Evolutionary conservation across 129 eudicot genomes (phyloP), one percentile per base, ranked within the genome.

Genomic region (Artemisia tridentata): DNA sequence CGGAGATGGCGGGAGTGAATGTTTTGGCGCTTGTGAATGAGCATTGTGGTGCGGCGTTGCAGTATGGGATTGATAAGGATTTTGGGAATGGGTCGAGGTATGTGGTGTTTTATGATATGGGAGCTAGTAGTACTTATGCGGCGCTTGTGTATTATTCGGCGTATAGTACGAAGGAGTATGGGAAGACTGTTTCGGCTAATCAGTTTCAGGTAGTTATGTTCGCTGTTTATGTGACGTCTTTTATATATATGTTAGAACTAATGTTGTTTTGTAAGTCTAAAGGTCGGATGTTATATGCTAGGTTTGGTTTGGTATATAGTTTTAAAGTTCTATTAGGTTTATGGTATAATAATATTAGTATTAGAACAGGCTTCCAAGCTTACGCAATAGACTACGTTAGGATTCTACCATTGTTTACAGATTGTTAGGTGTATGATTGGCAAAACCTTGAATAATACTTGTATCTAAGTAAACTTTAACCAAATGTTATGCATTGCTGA

Each of bases 1-100:
- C 99, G 3, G 83, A 88, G 27, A 79, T 95, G 88, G 99, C 95
- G 0, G 97, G 99, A 41, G 55, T 95, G 52, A 95, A 84, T 82
- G 99, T 86, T 59, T 76, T 95, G 67, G 82, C 99, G 0, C 76
- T 95, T 73, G 79, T 95, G 41, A 90, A 95, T 58, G 99, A 95
- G 79, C 97, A 95, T 75, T 79, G 96, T 0, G 97, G 99, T 0
- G 99, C 97, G 0, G 99, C 99, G 21, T 77, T 95, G 75, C 99
- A 95, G 89, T 95, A 95, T 74, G 99, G 97, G 71, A 95, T 95
- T 68, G 99, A 95, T 86, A 95, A 90, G 84, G 92, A 95, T 78
- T 95, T 95, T 54, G 74, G 85, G 0, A 90, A 88, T 67, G 97
- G 78, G 16, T 84, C 96, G n/a, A 80, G 95, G 73, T 73, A 90